Base-by-base conservation (phyloP, 2,329 filamentous ascomycete genomes). In the Hymenoscyphus infarciens region DNA sequence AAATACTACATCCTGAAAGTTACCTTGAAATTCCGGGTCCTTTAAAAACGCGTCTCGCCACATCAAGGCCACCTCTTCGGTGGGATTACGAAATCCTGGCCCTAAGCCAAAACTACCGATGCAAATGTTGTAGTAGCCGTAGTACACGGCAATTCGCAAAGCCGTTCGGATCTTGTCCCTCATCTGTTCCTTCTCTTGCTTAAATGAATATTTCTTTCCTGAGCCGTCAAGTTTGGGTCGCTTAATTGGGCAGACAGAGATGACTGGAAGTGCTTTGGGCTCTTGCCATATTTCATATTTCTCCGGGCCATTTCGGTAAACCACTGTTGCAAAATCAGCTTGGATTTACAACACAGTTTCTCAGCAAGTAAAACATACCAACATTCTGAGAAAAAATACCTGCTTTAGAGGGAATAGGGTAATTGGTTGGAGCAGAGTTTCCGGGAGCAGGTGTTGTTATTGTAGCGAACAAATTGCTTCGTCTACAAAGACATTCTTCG, bases 401-500 rank as follows among this genome's bases (percentile, higher is more conserved):
- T 4, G 88, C 88, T 64, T 82, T 83, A 29, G 85, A 82, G 2
- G 88, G 87, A 65, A 92, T 87, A 8, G 90, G 90, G 71, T 92
- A 93, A 73, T 90, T 86, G 64, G 75, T 72, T 35, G 75, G 74
- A 27, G 77, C 74, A 15, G 75, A 73, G 16, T 78, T 79, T 11
- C 77, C 78, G 2, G 81, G 77, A 64, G 81, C 86, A 1, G 87
- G 86, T 55, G 83, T 87, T 25, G 81, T 82, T 57, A 92, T 80
- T 2, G 87, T 86, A 19, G 87, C 85, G 5, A 87, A 87, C 38
- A 93, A 82, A 66, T 88, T 92, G 77, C 88, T 91, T 68, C 90
- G 81, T 64, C 89, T 82, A 71, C 89, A 90, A 42, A 93, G 82
- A 67, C 87, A 87, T 75, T 92, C 90, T 77, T 90, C 87, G 59